Conservation (phyloP, 768 basidiomycete genomes). For the Coprinopsis strossmayeri region DNA sequence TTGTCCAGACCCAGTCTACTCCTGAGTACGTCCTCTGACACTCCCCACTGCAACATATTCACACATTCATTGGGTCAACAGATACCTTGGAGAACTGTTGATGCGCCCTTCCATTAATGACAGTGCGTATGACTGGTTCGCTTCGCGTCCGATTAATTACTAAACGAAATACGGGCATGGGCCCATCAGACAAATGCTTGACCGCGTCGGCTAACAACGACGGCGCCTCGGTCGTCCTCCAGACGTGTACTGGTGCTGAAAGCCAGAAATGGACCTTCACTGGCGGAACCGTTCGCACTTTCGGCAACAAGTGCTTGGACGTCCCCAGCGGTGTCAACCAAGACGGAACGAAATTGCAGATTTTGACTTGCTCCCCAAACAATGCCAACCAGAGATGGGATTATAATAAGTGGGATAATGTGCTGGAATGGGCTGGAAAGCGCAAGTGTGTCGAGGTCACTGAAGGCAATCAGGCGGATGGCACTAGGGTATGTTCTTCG, state of each 20-base stretch:
- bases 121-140: neutral
- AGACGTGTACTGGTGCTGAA: slow-evolving; percentile 36
- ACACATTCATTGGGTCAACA: too few species aligned
- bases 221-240: slow-evolving; percentile 41
- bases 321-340: slow-evolving; percentile 31
- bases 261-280: slow-evolving; percentile 45
- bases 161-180: too few species aligned
- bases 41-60: neutral
- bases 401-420: slow-evolving; percentile 38
- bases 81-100: slow-evolving; percentile 7
- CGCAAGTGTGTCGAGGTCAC: slow-evolving; percentile 46
- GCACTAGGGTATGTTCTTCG: slow-evolving; percentile 30
- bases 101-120: slow-evolving; percentile 6
- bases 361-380: slow-evolving; percentile 38
- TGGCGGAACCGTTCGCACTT: slow-evolving; percentile 34
- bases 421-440: slow-evolving; percentile 39
- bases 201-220: slow-evolving; percentile 44
- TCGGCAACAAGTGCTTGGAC: slow-evolving; percentile 44
- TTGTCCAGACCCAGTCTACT: neutral
- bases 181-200: slow-evolving; percentile 38
- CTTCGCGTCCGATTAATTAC: neutral
- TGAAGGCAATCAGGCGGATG: slow-evolving; percentile 31
- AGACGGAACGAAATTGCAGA: slow-evolving; percentile 44
- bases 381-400: slow-evolving; percentile 41
- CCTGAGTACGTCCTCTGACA: slow-evolving; percentile 5